Percentiles rank a stretch among this genome's conserved stretches.
phyloP scores from a whole-genome alignment of 352 stramenopile species.

The Phytopythium boreale region DNA sequence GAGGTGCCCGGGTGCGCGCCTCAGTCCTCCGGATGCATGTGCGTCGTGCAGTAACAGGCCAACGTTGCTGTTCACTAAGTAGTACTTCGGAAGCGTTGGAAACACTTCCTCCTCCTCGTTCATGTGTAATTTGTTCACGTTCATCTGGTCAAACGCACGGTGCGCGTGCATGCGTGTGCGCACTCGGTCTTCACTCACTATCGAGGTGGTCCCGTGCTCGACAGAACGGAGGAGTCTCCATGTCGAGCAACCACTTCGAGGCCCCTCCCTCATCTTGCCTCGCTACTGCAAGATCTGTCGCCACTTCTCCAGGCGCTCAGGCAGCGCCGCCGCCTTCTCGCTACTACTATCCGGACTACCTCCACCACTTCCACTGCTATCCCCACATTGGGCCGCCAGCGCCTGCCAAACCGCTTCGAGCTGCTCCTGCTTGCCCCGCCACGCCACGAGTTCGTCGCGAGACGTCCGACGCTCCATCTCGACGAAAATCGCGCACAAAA shows the following conservation, averaged over 20 bases:
- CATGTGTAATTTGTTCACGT: neutral
- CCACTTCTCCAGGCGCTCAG: slow-evolving; percentile 14
- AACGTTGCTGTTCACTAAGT: too few species aligned
- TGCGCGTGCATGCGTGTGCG: neutral
- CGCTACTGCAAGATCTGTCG: slow-evolving; percentile 15
- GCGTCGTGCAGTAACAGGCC: slow-evolving; percentile 43
- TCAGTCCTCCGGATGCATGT: slow-evolving; percentile 43
- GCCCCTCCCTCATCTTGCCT: neutral
- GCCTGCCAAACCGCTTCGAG: slow-evolving; percentile 24
- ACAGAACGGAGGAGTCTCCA: neutral
- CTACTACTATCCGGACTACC: neutral
- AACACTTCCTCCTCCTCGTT: neutral
- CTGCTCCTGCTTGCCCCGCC: slow-evolving; percentile 49
- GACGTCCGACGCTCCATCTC: slow-evolving; percentile 26
- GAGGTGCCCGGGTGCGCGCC: slow-evolving; percentile 82
- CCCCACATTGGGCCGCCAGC: neutral
- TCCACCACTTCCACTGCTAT: neutral
- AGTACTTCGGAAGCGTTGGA: neutral
- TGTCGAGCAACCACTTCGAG: too few species aligned
- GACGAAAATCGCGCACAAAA: slow-evolving; percentile 43
- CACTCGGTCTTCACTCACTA: neutral
- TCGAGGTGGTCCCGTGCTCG: neutral
- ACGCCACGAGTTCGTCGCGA: slow-evolving; percentile 36
- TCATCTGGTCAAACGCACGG: neutral
- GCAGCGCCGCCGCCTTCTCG: neutral